Evolutionary conservation across 768 basidiomycete species (phyloP).

Genomic region (Cytidiella melzeri): DNA sequence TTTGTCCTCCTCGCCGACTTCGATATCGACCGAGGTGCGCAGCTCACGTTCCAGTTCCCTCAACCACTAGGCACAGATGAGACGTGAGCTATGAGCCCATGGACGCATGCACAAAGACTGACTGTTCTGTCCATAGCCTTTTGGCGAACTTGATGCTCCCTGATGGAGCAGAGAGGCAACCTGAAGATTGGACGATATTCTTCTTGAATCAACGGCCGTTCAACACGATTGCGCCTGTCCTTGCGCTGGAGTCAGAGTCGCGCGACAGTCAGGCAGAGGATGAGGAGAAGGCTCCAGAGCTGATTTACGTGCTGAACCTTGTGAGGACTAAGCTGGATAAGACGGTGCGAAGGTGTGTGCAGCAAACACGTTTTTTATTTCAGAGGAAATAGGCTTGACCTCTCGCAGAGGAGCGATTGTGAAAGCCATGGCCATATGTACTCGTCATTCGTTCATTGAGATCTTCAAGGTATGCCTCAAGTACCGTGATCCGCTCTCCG

Average conservation of each 20-base stretch:
- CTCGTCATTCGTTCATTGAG: slow-evolving; percentile 89
- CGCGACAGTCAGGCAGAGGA: slow-evolving; percentile 20
- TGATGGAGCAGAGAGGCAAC: slow-evolving; percentile 91
- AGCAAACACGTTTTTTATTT: background rate
- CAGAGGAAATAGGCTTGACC: background rate
- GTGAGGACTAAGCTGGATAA: slow-evolving; percentile 92
- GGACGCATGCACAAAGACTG: background rate
- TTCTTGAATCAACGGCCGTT: slow-evolving; percentile 92
- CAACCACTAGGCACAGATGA: slow-evolving; percentile 92
- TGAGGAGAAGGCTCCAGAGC: slow-evolving; percentile 32
- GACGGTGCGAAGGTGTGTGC: slow-evolving; percentile 60
- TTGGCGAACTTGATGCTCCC: slow-evolving; percentile 98
- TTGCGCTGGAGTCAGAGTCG: slow-evolving; percentile 49
- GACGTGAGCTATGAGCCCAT: slow-evolving; percentile 48
- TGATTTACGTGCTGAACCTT: slow-evolving; percentile 85
- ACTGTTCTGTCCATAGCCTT: slow-evolving; percentile 42
- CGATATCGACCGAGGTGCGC: slow-evolving; percentile 92
- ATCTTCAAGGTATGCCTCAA: slow-evolving; percentile 74
- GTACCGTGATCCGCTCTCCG: background rate
- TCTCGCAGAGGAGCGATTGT: slow-evolving; percentile 78
- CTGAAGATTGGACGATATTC: slow-evolving; percentile 98
- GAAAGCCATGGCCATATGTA: slow-evolving; percentile 92
- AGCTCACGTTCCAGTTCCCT: slow-evolving; percentile 93
- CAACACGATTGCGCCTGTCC: slow-evolving; percentile 79
- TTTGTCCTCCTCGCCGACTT: slow-evolving; percentile 98